A percentile compares a stretch with the other conserved stretches of the same genome.
Evolutionary conservation across 2,329 filamentous ascomycete species (phyloP).

Genomic region (Monascus ruber): DNA sequence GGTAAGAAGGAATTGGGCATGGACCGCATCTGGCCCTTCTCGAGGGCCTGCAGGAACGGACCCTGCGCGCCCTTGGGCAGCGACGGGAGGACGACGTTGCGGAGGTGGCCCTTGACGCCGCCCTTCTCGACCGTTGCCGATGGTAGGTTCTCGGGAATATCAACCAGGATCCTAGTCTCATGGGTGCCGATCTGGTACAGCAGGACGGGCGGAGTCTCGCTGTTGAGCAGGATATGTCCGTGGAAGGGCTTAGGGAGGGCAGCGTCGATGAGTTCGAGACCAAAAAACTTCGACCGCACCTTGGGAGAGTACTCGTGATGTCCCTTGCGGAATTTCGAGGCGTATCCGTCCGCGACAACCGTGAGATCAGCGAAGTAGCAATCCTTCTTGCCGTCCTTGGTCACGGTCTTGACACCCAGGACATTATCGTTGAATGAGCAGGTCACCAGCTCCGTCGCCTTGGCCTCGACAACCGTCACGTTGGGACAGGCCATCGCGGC

Average conservation of each 20-base stretch:
- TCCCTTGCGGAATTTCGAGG: conserved; percentile 78
- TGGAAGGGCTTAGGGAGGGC: conserved; percentile 62
- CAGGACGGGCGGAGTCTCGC: conserved; percentile 60
- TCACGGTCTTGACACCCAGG: conserved; percentile 69
- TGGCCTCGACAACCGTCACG: conserved; percentile 84
- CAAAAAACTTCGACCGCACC: conserved; percentile 82
- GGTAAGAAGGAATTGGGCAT: conserved; percentile 98
- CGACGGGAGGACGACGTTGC: conserved; percentile 65
- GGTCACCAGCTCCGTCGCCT: conserved; percentile 63
- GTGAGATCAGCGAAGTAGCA: conserved; percentile 84
- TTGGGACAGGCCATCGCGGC: conserved; percentile 66
- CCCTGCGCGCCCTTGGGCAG: conserved; percentile 63
- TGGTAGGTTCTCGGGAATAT: conserved; percentile 68
- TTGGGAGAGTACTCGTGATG: conserved; percentile 56
- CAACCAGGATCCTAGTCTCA: conserved; percentile 82
- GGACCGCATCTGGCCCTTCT: conserved; percentile 64
- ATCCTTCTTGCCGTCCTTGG: conserved; percentile 51
- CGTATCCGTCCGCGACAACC: conserved; percentile 84
- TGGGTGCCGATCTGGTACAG: conserved; percentile 95
- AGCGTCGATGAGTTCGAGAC: conserved; percentile 81
- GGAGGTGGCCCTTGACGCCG: conserved; percentile 74
- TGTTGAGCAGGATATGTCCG: conserved; percentile 79
- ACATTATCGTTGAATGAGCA: conserved; percentile 59
- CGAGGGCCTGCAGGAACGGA: conserved; percentile 64
- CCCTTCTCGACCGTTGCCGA: conserved; percentile 63